Conservation (phyloP, 148 eudicot species). For the Arbutus unedo region DNA sequence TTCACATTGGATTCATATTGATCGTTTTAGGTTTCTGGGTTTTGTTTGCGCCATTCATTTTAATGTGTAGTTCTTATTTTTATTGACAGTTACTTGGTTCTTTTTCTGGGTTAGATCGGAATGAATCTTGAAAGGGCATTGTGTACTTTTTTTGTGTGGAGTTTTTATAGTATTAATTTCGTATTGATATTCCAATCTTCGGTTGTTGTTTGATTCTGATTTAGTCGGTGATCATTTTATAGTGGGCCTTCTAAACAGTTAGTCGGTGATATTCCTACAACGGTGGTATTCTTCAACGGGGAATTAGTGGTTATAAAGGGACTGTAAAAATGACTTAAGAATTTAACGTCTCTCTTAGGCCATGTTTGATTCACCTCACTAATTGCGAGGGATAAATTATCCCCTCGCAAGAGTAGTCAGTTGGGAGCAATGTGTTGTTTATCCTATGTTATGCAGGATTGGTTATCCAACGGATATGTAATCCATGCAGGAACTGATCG, state of each 20-base stretch:
- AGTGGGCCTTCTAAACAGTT: no score
- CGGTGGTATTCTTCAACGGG: conserved; percentile 1
- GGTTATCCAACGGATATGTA: background rate
- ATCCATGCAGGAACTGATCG: background rate
- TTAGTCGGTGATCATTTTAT: conserved; percentile 15
- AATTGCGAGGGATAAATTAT: background rate
- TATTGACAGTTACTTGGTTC: conserved; percentile 2
- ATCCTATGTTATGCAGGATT: background rate
- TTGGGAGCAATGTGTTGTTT: background rate
- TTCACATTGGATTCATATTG: conserved; percentile 12
- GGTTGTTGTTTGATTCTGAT: conserved; percentile 10
- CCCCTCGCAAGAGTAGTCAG: background rate
- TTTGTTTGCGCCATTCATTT: background rate
- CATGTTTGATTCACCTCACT: background rate
- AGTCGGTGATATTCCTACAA: conserved; percentile 8
- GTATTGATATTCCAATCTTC: conserved; percentile 14
- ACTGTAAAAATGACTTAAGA: background rate
- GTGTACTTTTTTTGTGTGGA: background rate
- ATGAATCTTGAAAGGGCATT: background rate
- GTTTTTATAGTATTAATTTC: background rate
- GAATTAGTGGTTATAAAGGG: background rate
- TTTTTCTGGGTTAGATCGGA: background rate
- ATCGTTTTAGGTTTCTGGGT: conserved; percentile 23
- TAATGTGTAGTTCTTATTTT: background rate
- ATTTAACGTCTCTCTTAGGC: background rate